Evolutionary conservation across 176 grass and related monocot genomes (phyloP), one percentile per base, ranked within the genome.

Genomic region (Poa annua): DNA sequence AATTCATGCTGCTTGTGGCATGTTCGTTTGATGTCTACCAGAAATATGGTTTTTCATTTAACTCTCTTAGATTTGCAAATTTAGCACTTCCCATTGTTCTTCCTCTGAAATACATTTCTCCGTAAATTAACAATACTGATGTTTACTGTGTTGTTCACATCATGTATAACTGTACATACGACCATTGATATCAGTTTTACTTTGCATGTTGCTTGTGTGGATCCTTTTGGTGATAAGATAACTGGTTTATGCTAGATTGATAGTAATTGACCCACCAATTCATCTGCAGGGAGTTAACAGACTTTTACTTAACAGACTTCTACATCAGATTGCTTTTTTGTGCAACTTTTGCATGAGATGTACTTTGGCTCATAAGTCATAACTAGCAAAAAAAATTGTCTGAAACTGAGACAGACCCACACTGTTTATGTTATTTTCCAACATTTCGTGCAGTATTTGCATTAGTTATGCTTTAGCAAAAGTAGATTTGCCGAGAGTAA

Each of bases 381-480:
- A 17, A 74, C 20, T 67, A 67, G 20, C 68, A n/a, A n/a, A n/a
- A n/a, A n/a, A n/a, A n/a, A n/a, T n/a, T 77, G 52, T 79, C 74
- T 79, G 12, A 64, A 83, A 45, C 19, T 72, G 42, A 65, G 76
- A 66, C 59, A 15, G 41, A 38, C 64, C 5, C 55, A 54, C 57
- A 55, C 9, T 45, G 6, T 63, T 87, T 71, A 15, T 10, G 55
- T 53, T 63, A 3, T 45, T 34, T 57, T 64, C 11, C 76, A 75
- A 41, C 10, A 11, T 57, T 83, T 59, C 63, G 11, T 41, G 74
- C 3, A 25, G 24, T 74, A 67, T 19, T 11, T 60, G 34, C 6
- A 33, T 7, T 26, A 41, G 41, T 42, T 60, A 14, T 38, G 11
- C 53, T 59, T 67, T 67, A 22, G 78, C 38, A 45, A 55, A 70